phyloP scores from a whole-genome alignment of 208 protist species.

The Trypanosomatidae sp. region DNA sequence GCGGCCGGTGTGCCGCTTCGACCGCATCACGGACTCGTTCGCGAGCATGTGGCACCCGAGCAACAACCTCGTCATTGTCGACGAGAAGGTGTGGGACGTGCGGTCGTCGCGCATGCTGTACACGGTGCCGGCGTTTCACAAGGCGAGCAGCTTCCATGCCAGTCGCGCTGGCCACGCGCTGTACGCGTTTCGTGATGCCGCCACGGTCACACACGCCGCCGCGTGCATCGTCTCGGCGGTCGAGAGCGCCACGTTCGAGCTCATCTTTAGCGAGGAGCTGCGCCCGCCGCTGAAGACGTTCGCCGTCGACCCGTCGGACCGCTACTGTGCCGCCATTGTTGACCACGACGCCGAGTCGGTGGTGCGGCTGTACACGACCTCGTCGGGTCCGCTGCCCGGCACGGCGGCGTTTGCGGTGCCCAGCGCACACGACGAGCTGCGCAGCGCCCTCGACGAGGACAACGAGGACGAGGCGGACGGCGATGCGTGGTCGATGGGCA shows the following conservation, averaged over 20 bases:
- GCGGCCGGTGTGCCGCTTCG: slow-evolving; percentile 70
- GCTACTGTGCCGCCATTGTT: slow-evolving; percentile 73
- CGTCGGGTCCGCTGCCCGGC: slow-evolving; percentile 53
- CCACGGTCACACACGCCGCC: slow-evolving; percentile 11
- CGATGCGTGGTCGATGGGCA: slow-evolving; percentile 8
- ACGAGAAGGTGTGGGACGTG: slow-evolving; percentile 82
- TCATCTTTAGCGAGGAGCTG: slow-evolving; percentile 68
- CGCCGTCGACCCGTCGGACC: slow-evolving; percentile 67
- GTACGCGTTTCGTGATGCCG: slow-evolving; percentile 66
- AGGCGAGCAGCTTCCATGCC: slow-evolving; percentile 60
- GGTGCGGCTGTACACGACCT: slow-evolving; percentile 63
- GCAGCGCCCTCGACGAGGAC: slow-evolving; percentile 18
- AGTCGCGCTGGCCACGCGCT: slow-evolving; percentile 28
- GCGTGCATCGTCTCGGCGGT: slow-evolving; percentile 57
- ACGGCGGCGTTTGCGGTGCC: slow-evolving; percentile 44
- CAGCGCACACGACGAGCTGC: slow-evolving; percentile 11
- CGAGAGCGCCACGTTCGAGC: slow-evolving; percentile 63
- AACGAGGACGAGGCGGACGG: slow-evolving; percentile 37
- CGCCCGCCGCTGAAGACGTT: slow-evolving; percentile 57
- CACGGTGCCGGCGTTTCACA: slow-evolving; percentile 53
- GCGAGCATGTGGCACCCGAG: slow-evolving; percentile 67
- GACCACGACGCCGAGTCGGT: slow-evolving; percentile 44
- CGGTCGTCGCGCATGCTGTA: slow-evolving; percentile 56
- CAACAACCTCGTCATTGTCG: slow-evolving; percentile 59
- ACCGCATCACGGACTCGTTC: slow-evolving; percentile 75